Evolutionary conservation across 163 green algal genomes (phyloP).

Genomic region (Scenedesmus sp.): DNA sequence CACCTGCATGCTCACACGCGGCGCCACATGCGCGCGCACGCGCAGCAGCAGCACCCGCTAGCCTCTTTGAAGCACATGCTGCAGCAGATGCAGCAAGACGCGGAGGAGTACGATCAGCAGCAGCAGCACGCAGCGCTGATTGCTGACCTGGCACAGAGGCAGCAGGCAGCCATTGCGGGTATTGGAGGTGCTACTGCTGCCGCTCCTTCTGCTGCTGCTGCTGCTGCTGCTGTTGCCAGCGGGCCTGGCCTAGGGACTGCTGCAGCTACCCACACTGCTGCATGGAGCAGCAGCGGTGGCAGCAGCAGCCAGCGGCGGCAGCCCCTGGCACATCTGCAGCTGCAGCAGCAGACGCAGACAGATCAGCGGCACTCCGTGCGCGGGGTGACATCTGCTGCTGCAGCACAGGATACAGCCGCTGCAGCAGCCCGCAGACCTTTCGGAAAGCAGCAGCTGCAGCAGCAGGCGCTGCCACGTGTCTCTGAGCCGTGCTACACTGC

Average conservation of each 20-base stretch:
- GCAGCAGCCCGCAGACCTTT: no score
- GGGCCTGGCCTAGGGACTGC: background rate
- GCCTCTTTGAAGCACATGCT: background rate
- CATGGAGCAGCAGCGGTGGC: background rate
- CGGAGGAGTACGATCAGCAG: background rate
- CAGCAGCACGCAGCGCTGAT: background rate
- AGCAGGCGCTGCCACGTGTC: no score
- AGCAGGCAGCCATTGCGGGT: background rate
- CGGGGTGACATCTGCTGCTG: background rate
- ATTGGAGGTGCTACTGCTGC: background rate
- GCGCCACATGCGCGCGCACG: background rate
- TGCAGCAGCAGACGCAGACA: background rate
- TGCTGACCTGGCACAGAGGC: background rate
- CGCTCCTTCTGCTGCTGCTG: background rate
- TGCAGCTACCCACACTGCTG: background rate
- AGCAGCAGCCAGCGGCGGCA: background rate
- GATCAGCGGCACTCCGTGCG: background rate
- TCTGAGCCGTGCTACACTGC: background rate
- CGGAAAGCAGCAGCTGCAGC: background rate
- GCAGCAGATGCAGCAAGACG: background rate
- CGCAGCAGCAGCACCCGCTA: background rate
- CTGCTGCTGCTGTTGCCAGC: background rate
- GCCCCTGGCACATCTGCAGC: background rate
- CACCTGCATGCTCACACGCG: background rate
- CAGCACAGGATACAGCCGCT: background rate